Conservation (phyloP, 352 stramenopile genomes). For the Thraustochytrium striatum region DNA sequence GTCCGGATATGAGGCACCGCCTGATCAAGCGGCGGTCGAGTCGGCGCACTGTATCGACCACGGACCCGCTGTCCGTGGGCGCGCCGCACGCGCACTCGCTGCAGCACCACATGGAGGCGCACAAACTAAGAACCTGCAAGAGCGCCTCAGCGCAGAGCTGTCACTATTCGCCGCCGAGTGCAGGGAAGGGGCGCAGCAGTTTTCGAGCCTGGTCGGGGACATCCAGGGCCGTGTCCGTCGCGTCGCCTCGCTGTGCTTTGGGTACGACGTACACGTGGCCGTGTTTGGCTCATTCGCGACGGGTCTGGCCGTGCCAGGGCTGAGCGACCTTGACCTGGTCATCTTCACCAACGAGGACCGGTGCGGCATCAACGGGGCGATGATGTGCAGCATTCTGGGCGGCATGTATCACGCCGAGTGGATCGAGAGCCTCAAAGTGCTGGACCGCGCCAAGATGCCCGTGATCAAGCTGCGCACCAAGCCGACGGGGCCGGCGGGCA, state of each 20-base stretch:
- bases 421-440: slow-evolving; percentile 3
- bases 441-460: slow-evolving; percentile 49
- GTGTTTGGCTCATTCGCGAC: slow-evolving; percentile 48
- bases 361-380: slow-evolving; percentile 10
- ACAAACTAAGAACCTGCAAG: slow-evolving; percentile 15
- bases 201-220: neutral
- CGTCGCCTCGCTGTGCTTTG: slow-evolving; percentile 31
- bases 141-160: slow-evolving; percentile 9
- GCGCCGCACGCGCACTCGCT: neutral
- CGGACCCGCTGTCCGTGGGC: too few relatives aligned
- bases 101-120: slow-evolving; percentile 19
- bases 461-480: slow-evolving; percentile 37
- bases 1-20: too few relatives aligned
- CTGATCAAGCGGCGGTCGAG: too few relatives aligned
- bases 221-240: neutral
- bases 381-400: slow-evolving; percentile 14
- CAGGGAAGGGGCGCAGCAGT: neutral
- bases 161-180: neutral
- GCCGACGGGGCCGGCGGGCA: neutral
- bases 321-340: slow-evolving; percentile 48
- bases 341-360: slow-evolving; percentile 25
- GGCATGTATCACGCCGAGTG: neutral
- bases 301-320: slow-evolving; percentile 13
- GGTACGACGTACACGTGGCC: neutral
- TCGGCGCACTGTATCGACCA: too few relatives aligned